Conservation (phyloP, 495 filamentous ascomycete species). For the Daldinia vernicosa region DNA sequence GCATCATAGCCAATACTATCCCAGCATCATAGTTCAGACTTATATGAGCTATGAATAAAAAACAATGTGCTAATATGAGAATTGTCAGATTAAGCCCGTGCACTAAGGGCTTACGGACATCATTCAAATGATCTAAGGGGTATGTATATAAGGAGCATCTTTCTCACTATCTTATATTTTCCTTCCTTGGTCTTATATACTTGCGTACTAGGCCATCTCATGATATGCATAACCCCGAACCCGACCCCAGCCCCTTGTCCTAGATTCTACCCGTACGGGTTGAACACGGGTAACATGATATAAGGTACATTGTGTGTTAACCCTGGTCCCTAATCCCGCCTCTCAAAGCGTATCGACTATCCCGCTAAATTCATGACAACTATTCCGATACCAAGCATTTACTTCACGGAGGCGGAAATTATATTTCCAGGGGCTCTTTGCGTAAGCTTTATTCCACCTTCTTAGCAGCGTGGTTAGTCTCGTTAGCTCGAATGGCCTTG, state of each 20-base stretch:
- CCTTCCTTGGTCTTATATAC: neutral
- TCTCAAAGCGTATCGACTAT: neutral
- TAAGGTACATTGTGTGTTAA: neutral
- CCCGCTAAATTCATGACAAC: neutral
- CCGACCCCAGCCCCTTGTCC: neutral
- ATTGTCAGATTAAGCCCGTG: neutral
- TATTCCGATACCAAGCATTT: neutral
- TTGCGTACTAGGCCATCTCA: neutral
- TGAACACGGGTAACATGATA: neutral
- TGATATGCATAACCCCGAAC: neutral
- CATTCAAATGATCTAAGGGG: neutral
- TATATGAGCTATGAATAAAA: neutral
- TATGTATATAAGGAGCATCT: neutral
- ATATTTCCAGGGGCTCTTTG: neutral
- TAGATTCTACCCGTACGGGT: neutral
- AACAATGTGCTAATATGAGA: neutral
- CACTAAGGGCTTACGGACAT: neutral
- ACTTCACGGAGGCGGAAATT: neutral
- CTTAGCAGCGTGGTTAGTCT: constrained; percentile 1
- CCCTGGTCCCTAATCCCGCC: neutral
- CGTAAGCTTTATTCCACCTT: constrained; percentile 8
- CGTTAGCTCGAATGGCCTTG: neutral
- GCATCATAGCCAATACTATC: neutral
- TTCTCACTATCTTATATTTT: neutral
- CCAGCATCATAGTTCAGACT: neutral